Percentiles rank a stretch among this genome's conserved stretches.
Conservation (phyloP, 441 rosid genomes). For the Geranium incanum region DNA sequence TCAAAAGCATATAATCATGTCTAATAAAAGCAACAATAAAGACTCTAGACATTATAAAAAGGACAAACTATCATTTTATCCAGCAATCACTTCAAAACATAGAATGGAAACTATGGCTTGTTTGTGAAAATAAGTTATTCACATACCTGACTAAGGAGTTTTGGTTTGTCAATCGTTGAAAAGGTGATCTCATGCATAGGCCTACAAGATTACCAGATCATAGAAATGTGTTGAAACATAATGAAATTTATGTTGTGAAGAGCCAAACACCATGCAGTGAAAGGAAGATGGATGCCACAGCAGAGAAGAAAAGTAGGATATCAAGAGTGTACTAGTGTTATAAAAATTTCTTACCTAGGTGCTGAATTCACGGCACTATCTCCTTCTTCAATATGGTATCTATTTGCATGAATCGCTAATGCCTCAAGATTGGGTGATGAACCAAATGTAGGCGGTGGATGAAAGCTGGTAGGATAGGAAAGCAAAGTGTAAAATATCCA, state of each 20-base stretch:
- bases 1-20: neutral
- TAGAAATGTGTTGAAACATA: neutral
- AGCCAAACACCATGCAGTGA: neutral
- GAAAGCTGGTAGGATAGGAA: conserved; percentile 34
- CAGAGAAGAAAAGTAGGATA: neutral
- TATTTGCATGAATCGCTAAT: conserved; percentile 39
- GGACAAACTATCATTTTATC: conserved; percentile 3
- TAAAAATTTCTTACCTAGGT: conserved; percentile 29
- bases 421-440: conserved; percentile 78
- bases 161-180: conserved; percentile 81
- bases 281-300: neutral
- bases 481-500: conserved; percentile 21
- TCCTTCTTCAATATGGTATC: conserved; percentile 41
- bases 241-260: neutral
- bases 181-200: conserved; percentile 95
- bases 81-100: neutral
- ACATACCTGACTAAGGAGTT: conserved; percentile 87
- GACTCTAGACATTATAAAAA: neutral
- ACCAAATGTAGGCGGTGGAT: conserved; percentile 91
- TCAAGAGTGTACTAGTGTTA: conserved; percentile 8
- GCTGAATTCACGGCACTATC: conserved; percentile 48
- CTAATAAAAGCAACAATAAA: neutral
- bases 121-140: conserved; percentile 13
- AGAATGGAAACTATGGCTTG: neutral
- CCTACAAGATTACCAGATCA: conserved; percentile 36